These are phyloP conservation scores for Coemansia sp. DNA, from an alignment of 192 early-diverging fungal genomes.

Conservation along the genomic window DNA sequence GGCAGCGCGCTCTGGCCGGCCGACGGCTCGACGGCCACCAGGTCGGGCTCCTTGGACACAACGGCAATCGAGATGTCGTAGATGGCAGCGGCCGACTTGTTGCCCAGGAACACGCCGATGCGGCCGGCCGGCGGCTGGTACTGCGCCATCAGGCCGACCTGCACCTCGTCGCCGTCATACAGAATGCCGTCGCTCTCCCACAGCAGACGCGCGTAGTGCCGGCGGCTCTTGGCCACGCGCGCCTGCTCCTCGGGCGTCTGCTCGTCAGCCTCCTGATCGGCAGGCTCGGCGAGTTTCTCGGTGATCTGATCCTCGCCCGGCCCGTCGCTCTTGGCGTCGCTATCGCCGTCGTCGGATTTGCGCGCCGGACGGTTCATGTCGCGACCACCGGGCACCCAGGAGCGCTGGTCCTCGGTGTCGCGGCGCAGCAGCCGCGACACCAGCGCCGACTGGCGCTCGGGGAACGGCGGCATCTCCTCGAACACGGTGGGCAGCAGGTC, in stretches of 20 bases:
- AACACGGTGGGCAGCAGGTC: constrained; percentile 87
- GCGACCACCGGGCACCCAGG: constrained; percentile 88
- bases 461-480: constrained; percentile 99
- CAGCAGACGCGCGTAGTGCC: constrained; percentile 59
- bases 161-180: constrained; percentile 83
- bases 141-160: constrained; percentile 90
- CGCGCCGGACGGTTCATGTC: constrained; percentile 69
- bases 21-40: constrained; percentile 41
- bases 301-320: background rate
- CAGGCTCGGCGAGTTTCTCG: background rate
- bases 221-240: constrained; percentile 29
- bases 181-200: constrained; percentile 80
- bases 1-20: constrained; percentile 60
- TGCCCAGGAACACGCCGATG: constrained; percentile 86
- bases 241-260: constrained; percentile 17
- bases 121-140: constrained; percentile 88
- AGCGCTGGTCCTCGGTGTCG: constrained; percentile 94
- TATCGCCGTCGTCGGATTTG: background rate
- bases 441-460: constrained; percentile 88
- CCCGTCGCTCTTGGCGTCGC: background rate
- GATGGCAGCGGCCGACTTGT: constrained; percentile 74
- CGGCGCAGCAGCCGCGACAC: constrained; percentile 78
- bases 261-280: background rate
- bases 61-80: constrained; percentile 59
- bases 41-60: constrained; percentile 37